Conservation (phyloP, 768 basidiomycete species). For the Collybia nuda region DNA sequence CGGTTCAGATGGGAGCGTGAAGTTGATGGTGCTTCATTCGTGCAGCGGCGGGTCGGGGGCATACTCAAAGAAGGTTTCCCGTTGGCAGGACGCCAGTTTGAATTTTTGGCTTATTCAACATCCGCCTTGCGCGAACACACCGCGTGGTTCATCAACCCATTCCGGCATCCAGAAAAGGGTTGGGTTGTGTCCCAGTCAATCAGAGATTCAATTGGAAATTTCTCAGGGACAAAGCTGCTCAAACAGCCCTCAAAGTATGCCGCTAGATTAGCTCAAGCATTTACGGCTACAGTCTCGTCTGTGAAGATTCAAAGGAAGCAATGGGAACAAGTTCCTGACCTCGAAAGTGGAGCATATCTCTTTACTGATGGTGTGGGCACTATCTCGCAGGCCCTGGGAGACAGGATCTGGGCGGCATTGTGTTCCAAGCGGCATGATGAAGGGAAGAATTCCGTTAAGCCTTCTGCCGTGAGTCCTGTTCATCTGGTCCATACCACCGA, state of each 20-base stretch:
- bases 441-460: conserved; percentile 36
- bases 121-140: conserved; percentile 81
- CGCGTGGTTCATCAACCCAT: conserved; percentile 79
- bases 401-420: conserved; percentile 58
- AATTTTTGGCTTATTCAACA: conserved; percentile 81
- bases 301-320: conserved; percentile 54
- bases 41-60: conserved; percentile 57
- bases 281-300: conserved; percentile 79
- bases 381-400: conserved; percentile 58
- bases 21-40: conserved; percentile 56
- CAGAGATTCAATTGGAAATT: conserved; percentile 66
- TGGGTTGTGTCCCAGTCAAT: conserved; percentile 57
- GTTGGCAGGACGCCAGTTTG: conserved; percentile 69
- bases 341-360: conserved; percentile 40
- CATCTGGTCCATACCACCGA: background rate
- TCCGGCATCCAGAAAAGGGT: conserved; percentile 43
- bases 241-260: conserved; percentile 75
- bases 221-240: conserved; percentile 46
- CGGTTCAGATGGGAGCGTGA: conserved; percentile 70
- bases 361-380: conserved; percentile 85
- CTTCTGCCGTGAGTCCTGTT: conserved; percentile 57
- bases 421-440: conserved; percentile 41
- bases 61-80: conserved; percentile 63
- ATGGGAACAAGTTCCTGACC: conserved; percentile 65
- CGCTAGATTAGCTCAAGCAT: conserved; percentile 80